phyloP scores from a whole-genome alignment of 495 filamentous ascomycete species.

The Aspergillus bertholletiae region DNA sequence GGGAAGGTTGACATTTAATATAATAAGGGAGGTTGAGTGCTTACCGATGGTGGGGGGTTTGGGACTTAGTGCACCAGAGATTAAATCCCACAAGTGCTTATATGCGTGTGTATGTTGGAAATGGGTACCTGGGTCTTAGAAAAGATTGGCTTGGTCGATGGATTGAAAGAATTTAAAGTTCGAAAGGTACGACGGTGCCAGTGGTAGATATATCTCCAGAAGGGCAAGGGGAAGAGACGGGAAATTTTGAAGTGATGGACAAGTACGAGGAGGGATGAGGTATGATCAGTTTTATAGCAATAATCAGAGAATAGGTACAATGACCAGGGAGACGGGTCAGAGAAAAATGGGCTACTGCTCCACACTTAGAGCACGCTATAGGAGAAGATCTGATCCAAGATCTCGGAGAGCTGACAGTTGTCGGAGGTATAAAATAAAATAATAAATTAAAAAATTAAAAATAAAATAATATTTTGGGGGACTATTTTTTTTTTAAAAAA shows the following conservation, averaged over 20 bases:
- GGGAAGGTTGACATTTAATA: neutral
- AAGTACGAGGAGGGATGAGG: constrained; percentile 14
- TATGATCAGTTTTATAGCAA: constrained; percentile 21
- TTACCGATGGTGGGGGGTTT: neutral
- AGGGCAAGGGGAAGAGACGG: constrained; percentile 5
- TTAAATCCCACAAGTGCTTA: neutral
- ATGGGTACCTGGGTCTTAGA: constrained; percentile 1
- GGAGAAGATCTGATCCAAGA: constrained; percentile 48
- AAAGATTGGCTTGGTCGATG: neutral
- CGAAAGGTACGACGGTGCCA: constrained; percentile 3
- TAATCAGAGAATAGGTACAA: constrained; percentile 17
- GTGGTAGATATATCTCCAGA: constrained; percentile 22
- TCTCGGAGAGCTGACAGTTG: constrained; percentile 48
- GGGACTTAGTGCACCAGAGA: neutral
- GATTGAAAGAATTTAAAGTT: constrained; percentile 4
- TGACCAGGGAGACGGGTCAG: constrained; percentile 42
- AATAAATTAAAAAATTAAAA: constrained; percentile 1
- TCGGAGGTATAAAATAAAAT: constrained; percentile 24
- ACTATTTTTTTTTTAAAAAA: no score
- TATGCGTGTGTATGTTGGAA: neutral
- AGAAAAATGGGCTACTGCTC: constrained; percentile 34
- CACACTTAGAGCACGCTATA: constrained; percentile 39
- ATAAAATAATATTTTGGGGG: no score
- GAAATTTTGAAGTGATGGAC: constrained; percentile 11
- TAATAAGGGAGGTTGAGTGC: neutral